Conservation (phyloP, 2,329 filamentous ascomycete genomes). For the Sphaerulina musiva region DNA sequence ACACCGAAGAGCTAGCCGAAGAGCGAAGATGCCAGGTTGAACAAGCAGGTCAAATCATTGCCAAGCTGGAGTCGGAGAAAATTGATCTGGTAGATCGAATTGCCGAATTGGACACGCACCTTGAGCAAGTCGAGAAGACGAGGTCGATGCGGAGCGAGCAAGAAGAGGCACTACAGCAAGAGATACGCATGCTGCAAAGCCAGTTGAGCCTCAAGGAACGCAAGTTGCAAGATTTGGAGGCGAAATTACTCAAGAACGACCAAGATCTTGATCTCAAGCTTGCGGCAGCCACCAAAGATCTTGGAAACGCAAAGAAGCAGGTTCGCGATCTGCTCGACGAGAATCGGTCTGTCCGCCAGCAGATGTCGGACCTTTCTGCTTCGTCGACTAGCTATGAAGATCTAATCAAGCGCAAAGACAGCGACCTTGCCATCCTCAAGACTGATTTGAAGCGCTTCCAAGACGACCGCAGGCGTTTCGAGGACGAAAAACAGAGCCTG, state of each 20-base stretch:
- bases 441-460: slow-evolving; percentile 78
- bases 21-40: slow-evolving; percentile 75
- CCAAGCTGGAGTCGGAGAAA: slow-evolving; percentile 80
- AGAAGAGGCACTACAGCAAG: slow-evolving; percentile 69
- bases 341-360: slow-evolving; percentile 73
- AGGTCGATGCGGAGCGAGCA: slow-evolving; percentile 69
- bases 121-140: slow-evolving; percentile 62
- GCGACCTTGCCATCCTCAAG: slow-evolving; percentile 78
- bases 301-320: slow-evolving; percentile 65
- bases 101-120: slow-evolving; percentile 60
- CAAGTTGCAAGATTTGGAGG: slow-evolving; percentile 81
- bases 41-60: slow-evolving; percentile 82
- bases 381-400: slow-evolving; percentile 96
- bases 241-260: slow-evolving; percentile 73
- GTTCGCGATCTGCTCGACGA: slow-evolving; percentile 72
- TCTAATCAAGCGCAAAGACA: slow-evolving; percentile 86
- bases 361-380: slow-evolving; percentile 77
- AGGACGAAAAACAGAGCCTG: slow-evolving; percentile 68
- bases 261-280: slow-evolving; percentile 86
- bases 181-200: slow-evolving; percentile 86
- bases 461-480: slow-evolving; percentile 68
- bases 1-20: slow-evolving; percentile 76
- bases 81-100: slow-evolving; percentile 62
- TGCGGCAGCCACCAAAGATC: slow-evolving; percentile 68
- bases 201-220: slow-evolving; percentile 83